These are phyloP conservation scores for Sugiyamaella qingdaonensis DNA, from an alignment of 805 yeast species.

Conservation along the genomic window DNA sequence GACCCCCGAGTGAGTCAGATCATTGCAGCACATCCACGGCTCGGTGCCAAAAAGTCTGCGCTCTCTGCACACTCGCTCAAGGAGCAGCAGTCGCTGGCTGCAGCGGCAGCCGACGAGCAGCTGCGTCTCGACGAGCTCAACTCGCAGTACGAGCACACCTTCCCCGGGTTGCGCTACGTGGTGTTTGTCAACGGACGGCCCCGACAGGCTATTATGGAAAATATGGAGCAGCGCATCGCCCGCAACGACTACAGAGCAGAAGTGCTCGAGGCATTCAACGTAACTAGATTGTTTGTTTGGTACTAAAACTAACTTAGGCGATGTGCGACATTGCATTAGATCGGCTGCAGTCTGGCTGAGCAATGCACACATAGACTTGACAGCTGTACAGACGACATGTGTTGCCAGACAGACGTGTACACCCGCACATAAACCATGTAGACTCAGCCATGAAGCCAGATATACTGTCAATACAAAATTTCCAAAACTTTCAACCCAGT, in stretches of 20 bases:
- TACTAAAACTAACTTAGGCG: constrained; percentile 38
- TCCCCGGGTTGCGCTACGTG: constrained; percentile 75
- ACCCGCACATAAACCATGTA: too few relatives aligned
- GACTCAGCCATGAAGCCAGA: too few relatives aligned
- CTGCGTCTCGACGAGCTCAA: constrained; percentile 50
- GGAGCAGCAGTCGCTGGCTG: constrained; percentile 66
- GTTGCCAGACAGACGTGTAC: too few relatives aligned
- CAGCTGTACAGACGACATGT: background rate
- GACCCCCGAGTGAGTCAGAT: constrained; percentile 38
- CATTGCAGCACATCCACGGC: constrained; percentile 86
- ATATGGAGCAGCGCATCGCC: constrained; percentile 56
- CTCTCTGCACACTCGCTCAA: constrained; percentile 58
- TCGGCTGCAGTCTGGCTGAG: constrained; percentile 40
- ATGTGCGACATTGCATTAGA: constrained; percentile 91
- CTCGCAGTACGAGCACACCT: constrained; percentile 54
- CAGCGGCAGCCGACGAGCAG: constrained; percentile 48
- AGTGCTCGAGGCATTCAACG: constrained; percentile 58
- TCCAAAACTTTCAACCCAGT: too few relatives aligned
- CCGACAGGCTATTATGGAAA: constrained; percentile 57
- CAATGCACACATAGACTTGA: constrained; percentile 9
- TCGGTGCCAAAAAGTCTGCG: constrained; percentile 56
- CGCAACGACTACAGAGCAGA: constrained; percentile 54
- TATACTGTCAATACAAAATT: too few relatives aligned
- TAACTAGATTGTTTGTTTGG: constrained; percentile 13
- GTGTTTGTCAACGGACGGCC: constrained; percentile 85